These are phyloP conservation scores for Pyrenochaeta sp. DNA, from an alignment of 2,329 filamentous ascomycete species.

Conservation along the genomic window DNA sequence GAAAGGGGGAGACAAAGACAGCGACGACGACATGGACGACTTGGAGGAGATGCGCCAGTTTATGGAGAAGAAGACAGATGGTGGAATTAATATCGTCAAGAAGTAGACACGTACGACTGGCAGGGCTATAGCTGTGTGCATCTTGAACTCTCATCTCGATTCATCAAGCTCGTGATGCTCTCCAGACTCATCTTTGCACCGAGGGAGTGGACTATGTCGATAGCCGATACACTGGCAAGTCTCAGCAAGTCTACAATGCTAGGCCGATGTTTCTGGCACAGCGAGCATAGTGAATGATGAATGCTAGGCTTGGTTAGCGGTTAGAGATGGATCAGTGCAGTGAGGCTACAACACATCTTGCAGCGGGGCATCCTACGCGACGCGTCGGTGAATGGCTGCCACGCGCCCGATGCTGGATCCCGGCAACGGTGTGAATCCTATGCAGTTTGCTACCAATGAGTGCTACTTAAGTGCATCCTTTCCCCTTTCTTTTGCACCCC, in stretches of 20 bases:
- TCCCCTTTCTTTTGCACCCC: not conserved
- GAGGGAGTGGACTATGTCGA: no score
- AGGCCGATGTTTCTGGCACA: no score
- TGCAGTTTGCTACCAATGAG: not conserved
- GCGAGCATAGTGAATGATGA: not conserved
- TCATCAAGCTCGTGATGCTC: no score
- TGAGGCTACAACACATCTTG: not conserved
- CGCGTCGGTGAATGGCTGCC: constrained; percentile 18
- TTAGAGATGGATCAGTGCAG: not conserved
- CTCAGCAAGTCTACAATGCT: no score
- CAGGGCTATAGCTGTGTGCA: no score
- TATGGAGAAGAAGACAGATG: constrained; percentile 56
- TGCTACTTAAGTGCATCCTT: not conserved
- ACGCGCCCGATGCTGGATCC: constrained; percentile 13
- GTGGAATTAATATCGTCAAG: constrained; percentile 76
- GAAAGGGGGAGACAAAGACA: constrained; percentile 20
- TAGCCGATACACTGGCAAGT: no score
- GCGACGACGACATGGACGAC: constrained; percentile 48
- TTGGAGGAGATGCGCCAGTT: constrained; percentile 51
- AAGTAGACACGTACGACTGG: constrained; percentile 50
- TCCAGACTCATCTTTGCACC: no score
- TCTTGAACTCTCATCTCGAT: no score
- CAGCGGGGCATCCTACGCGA: constrained; percentile 10
- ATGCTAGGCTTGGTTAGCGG: not conserved
- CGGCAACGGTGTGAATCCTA: not conserved